Evolutionary conservation across 1,139 yeast genomes (phyloP).

Genomic region (Candida albicans): DNA sequence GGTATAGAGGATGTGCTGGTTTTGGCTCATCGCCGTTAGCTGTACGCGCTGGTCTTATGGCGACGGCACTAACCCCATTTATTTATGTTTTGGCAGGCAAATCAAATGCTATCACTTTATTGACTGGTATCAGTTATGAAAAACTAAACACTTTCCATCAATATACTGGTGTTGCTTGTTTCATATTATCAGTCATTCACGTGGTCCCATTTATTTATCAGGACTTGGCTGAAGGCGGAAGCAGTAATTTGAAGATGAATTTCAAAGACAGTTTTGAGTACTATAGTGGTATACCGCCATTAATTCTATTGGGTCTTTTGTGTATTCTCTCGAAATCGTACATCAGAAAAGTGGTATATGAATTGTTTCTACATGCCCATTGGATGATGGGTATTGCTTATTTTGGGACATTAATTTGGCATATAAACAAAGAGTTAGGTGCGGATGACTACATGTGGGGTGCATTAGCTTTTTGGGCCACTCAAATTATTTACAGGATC

Average conservation of each 20-base stretch:
- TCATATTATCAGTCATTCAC: constrained; percentile 53
- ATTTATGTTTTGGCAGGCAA: constrained; percentile 54
- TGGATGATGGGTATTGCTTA: constrained; percentile 61
- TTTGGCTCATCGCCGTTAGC: constrained; percentile 71
- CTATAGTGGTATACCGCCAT: constrained; percentile 42
- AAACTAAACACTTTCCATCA: constrained; percentile 55
- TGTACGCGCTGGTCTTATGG: constrained; percentile 53
- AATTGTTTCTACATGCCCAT: constrained; percentile 54
- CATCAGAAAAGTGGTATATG: constrained; percentile 49
- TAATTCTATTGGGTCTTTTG: constrained; percentile 46
- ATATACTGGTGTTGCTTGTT: constrained; percentile 45
- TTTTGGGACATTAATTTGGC: constrained; percentile 54
- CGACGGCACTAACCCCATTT: constrained; percentile 55
- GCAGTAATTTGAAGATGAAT: constrained; percentile 16
- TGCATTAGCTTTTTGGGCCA: constrained; percentile 55
- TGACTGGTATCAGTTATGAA: constrained; percentile 60
- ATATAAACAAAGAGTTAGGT: constrained; percentile 38
- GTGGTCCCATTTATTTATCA: constrained; percentile 55
- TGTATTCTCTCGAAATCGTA: constrained; percentile 47
- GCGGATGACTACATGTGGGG: constrained; percentile 55
- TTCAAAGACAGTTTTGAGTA: constrained; percentile 22
- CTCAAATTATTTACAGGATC: constrained; percentile 52
- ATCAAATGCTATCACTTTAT: constrained; percentile 46
- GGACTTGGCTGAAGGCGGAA: constrained; percentile 52
- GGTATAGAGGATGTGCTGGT: constrained; percentile 55